Evolutionary conservation across 2,329 filamentous ascomycete species (phyloP), one percentile per base, ranked within the genome.

Genomic region (Aspergillus nomiae): DNA sequence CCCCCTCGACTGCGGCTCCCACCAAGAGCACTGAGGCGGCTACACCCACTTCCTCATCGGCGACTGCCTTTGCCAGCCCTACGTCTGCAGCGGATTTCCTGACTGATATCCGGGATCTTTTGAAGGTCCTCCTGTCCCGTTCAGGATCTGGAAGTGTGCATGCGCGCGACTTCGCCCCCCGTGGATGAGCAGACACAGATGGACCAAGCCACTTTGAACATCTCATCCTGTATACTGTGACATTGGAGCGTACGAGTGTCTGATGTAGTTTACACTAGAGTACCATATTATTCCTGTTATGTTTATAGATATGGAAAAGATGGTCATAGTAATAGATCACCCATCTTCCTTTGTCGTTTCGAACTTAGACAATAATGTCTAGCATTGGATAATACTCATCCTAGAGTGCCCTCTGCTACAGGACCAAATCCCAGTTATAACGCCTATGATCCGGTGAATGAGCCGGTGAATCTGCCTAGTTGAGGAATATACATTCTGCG

Each of bases 191-290:
- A 24, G 2, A 2, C 6, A 45, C 43, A 24, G 10, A 45, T 24
- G 4, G 24, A 45, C 3, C 43, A 0, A 24, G n/a, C n/a, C n/a
- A n/a, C n/a, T 45, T 24, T 24, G n/a, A 24, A 24, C 8, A 1
- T 24, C 24, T 24, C 7, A 12, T 24, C n/a, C 3, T 0, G 12
- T 45, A 12, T 24, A 45, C n/a, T 24, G 21, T 45, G n/a, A 24
- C n/a, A 45, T n/a, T 6, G 4, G 4, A 24, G 5, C 4, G 24
- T n/a, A 24, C 2, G 2, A 1, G 3, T 0, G 5, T 45, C 43
- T 6, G 43, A 14, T 1, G 24, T 10, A 45, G n/a, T 24, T 6
- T 45, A 45, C 21, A 43, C n/a, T 43, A n/a, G 5, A 43, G 3
- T 43, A 43, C 6, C 1, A 2, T 21, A 43, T 10, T 21, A 21